Base-by-base conservation (phyloP, 352 stramenopile species). In the Pythium phragmitis region DNA sequence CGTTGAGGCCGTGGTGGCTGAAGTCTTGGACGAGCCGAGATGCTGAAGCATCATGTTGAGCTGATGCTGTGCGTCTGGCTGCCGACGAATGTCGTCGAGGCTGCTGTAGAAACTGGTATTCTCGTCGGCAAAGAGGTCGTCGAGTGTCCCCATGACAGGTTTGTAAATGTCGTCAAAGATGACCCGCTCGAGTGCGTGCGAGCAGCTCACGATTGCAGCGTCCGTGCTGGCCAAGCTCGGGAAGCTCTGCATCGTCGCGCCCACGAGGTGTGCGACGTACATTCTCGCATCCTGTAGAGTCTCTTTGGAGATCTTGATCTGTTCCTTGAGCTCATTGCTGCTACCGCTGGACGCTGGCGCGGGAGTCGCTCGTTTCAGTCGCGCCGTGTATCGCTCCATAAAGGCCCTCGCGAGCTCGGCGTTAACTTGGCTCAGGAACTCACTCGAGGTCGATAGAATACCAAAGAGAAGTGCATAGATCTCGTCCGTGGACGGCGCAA, bases 251-350 rank as follows among this genome's bases (percentile, higher is more conserved):
- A 89, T 72, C 16, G 77, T 89, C 34, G 74, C 77, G 11, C 79
- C 78, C 9, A 85, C 45, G 5, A 88, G 56, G 34, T 89, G 79
- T 0, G 77, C 78, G 3, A 91, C 49, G 42, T 91, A 89, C 78
- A 89, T 89, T 55, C 85, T 82, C 7, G 79, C 74, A 53, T 91
- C 82, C 21, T 88, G 79, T 28, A 91, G 68, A 2, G 79, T 87
- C 28, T 87, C 79, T 16, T 65, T 65, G 50, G 48, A 59, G 9
- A 45, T 5, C 12, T 59, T 37, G 2, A 11, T 21, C 39, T 45
- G 28, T 36, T 59, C 42, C 28, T 39, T 52, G 28, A 30, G 26
- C 34, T 39, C 11, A 13, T 9, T 39, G 11, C 7, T 23, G 68
- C 47, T 28, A 45, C 34, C 43, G 43, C 49, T 37, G 72, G 65